Percentiles rank a stretch among this genome's conserved stretches.
phyloP scores from a whole-genome alignment of 2,329 filamentous ascomycete genomes.

The Microdochium bolleyi region DNA sequence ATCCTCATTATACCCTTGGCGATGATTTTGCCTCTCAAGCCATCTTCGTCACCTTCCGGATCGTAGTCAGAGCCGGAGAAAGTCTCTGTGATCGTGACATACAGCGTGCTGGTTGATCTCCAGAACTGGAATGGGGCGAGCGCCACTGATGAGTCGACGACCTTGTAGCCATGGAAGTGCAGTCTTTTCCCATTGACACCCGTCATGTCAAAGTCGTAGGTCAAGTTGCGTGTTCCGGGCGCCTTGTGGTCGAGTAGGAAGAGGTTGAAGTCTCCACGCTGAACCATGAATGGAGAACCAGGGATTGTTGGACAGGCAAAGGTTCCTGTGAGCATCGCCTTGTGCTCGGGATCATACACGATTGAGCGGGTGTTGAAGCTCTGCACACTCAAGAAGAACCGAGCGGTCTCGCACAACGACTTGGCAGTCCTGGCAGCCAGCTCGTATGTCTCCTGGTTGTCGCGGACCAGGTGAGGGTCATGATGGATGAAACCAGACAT shows the following conservation, averaged over 20 bases:
- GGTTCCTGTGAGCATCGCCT: conserved; percentile 48
- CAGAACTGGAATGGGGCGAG: conserved; percentile 49
- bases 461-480: conserved; percentile 28
- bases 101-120: conserved; percentile 54
- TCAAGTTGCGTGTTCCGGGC: conserved; percentile 49
- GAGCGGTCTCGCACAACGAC: conserved; percentile 45
- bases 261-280: conserved; percentile 47
- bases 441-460: conserved; percentile 43
- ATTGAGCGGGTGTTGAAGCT: conserved; percentile 42
- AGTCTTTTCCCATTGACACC: conserved; percentile 42
- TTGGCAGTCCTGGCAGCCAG: conserved; percentile 43
- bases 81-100: conserved; percentile 46
- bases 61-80: conserved; percentile 14
- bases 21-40: conserved; percentile 34
- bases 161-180: conserved; percentile 55
- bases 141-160: conserved; percentile 51
- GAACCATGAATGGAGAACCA: conserved; percentile 53
- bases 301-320: conserved; percentile 46
- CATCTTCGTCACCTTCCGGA: conserved; percentile 25
- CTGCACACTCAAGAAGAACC: conserved; percentile 52
- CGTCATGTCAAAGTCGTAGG: conserved; percentile 54
- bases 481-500: conserved; percentile 55
- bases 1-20: conserved; percentile 54
- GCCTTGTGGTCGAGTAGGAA: conserved; percentile 44
- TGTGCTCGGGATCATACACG: conserved; percentile 37